phyloP scores from a whole-genome alignment of 345 rosid genomes.

The Melaleuca quinquenervia region DNA sequence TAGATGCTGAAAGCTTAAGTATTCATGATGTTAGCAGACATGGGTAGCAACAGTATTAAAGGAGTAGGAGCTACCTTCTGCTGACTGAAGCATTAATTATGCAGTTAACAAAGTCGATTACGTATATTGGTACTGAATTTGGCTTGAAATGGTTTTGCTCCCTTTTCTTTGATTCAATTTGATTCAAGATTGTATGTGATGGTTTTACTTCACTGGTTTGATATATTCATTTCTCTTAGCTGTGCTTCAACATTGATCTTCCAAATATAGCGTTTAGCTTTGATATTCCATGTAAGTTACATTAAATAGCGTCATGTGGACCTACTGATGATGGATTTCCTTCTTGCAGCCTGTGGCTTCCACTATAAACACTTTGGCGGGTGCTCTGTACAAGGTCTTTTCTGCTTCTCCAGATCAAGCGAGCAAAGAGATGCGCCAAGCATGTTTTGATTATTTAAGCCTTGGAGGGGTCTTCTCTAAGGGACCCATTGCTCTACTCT shows the following conservation, averaged over 20 bases:
- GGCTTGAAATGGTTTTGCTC: neutral
- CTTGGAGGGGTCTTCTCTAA: constrained; percentile 8
- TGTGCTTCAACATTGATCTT: neutral
- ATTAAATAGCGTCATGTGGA: neutral
- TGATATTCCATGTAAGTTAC: neutral
- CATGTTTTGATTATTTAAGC: constrained; percentile 11
- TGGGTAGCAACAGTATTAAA: neutral
- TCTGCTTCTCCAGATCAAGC: constrained; percentile 8
- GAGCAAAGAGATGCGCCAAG: constrained; percentile 11
- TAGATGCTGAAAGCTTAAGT: neutral
- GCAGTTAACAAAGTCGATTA: neutral
- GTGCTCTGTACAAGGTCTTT: constrained; percentile 15
- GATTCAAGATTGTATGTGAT: too few relatives aligned
- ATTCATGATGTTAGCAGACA: neutral
- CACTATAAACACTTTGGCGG: constrained; percentile 12
- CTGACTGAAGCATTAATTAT: neutral
- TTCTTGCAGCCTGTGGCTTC: constrained; percentile 9
- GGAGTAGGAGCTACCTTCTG: neutral
- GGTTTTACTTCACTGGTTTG: too few relatives aligned
- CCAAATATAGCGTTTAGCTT: neutral
- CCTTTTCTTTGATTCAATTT: neutral
- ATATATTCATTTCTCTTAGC: neutral
- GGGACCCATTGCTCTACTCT: constrained; percentile 9
- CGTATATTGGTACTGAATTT: neutral
- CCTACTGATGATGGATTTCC: neutral